phyloP scores from a whole-genome alignment of 2,329 filamentous ascomycete genomes.

The Botrytis fragariae region DNA sequence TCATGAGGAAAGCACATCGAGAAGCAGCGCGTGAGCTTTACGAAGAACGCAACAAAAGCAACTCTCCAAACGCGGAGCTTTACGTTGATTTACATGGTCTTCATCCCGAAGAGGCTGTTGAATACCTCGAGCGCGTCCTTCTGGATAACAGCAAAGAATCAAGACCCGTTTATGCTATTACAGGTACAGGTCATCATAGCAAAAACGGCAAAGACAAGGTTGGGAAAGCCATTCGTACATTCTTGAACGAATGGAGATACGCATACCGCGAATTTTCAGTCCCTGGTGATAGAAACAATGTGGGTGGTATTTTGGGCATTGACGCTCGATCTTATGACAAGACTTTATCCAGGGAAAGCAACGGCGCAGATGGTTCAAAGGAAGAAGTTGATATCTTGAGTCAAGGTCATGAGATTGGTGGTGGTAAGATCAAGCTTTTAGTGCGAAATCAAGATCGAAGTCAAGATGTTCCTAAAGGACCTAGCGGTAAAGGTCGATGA shows the following conservation, averaged over 20 bases:
- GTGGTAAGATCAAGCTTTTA: conserved; percentile 59
- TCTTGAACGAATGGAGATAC: conserved; percentile 94
- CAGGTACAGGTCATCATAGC: conserved; percentile 93
- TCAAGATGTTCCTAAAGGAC: conserved; percentile 35
- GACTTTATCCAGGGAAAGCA: conserved; percentile 51
- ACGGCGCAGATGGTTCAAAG: conserved; percentile 34
- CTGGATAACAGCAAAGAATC: conserved; percentile 73
- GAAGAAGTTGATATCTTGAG: conserved; percentile 55
- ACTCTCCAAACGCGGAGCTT: conserved; percentile 61
- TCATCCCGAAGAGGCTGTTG: conserved; percentile 95
- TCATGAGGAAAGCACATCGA: conserved; percentile 95
- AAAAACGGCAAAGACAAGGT: conserved; percentile 99
- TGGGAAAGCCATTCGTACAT: conserved; percentile 85
- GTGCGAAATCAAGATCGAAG: conserved; percentile 47
- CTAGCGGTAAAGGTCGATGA: conserved; percentile 33
- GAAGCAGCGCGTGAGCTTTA: conserved; percentile 91
- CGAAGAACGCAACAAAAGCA: conserved; percentile 82
- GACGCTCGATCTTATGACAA: conserved; percentile 67
- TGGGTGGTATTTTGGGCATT: conserved; percentile 73
- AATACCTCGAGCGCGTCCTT: conserved; percentile 86
- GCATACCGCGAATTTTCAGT: conserved; percentile 95
- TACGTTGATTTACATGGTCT: conserved; percentile 97
- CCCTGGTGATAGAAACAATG: conserved; percentile 80
- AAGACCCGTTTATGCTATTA: conserved; percentile 88
- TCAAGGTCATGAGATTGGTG: conserved; percentile 66